phyloP scores from a whole-genome alignment of 352 stramenopile species.

The Phytophthora cactorum region DNA sequence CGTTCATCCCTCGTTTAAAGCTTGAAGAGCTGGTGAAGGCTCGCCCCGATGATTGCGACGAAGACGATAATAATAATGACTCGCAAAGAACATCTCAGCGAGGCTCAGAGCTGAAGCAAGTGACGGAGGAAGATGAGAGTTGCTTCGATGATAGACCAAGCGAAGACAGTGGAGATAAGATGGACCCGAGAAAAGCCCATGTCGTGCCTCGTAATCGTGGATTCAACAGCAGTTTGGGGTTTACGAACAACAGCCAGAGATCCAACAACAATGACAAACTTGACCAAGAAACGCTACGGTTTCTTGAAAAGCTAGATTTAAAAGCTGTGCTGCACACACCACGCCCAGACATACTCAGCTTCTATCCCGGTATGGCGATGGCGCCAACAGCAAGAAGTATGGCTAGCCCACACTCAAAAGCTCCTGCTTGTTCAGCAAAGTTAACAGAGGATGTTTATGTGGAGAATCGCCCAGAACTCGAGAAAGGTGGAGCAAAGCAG shows the following conservation, averaged over 20 bases:
- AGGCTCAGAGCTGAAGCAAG: constrained; percentile 26
- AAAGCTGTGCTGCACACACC: constrained; percentile 68
- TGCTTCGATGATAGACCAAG: constrained; percentile 31
- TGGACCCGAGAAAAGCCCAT: background rate
- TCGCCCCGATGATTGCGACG: constrained; percentile 29
- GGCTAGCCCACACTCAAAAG: background rate
- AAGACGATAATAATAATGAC: constrained; percentile 14
- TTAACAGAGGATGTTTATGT: background rate
- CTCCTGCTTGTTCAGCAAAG: background rate
- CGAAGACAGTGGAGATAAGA: constrained; percentile 1
- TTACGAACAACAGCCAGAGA: constrained; percentile 8
- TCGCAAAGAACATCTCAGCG: constrained; percentile 8
- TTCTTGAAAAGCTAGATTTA: constrained; percentile 69
- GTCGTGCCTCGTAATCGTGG: background rate
- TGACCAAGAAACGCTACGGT: constrained; percentile 56
- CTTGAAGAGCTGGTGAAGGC: constrained; percentile 57
- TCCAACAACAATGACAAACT: constrained; percentile 28
- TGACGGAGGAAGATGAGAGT: constrained; percentile 28
- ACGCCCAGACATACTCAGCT: constrained; percentile 58
- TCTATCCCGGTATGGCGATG: constrained; percentile 29
- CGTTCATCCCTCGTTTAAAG: constrained; percentile 48
- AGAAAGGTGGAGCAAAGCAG: constrained; percentile 5
- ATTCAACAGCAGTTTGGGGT: constrained; percentile 12
- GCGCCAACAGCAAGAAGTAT: constrained; percentile 2
- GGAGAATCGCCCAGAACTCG: background rate